A percentile compares a stretch with the other conserved stretches of the same genome.
Conservation (phyloP, 2,329 filamentous ascomycete species). For the Cladosporium sp. region DNA sequence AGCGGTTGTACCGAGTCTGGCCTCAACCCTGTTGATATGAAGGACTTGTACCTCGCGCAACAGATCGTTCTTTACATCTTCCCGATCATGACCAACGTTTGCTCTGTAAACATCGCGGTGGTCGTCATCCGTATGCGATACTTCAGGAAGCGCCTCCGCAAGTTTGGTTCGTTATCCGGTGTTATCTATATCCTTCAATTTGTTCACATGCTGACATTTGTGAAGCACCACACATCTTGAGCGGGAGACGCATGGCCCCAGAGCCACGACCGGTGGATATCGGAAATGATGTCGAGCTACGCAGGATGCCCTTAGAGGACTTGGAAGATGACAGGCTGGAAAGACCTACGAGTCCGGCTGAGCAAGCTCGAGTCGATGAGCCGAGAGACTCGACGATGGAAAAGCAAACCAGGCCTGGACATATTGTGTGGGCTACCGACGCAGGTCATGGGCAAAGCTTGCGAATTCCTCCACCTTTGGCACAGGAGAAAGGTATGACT, state of each 20-base stretch:
- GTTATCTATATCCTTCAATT: too few relatives aligned
- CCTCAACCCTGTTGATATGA: conserved; percentile 56
- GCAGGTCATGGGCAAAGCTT: background rate
- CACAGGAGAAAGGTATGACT: background rate
- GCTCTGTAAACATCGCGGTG: conserved; percentile 54
- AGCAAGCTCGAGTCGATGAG: background rate
- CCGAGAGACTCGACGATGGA: background rate
- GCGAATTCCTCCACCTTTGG: background rate
- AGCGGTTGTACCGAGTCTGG: conserved; percentile 56
- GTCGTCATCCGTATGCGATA: conserved; percentile 52
- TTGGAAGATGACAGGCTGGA: background rate
- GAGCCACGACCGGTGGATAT: background rate
- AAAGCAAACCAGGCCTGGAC: background rate
- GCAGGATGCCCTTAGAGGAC: background rate
- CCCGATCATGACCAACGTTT: conserved; percentile 52
- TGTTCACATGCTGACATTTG: background rate
- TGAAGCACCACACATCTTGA: background rate
- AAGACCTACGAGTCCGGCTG: background rate
- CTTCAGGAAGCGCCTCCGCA: conserved; percentile 52
- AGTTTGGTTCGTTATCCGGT: background rate
- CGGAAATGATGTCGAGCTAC: background rate
- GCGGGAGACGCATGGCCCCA: background rate
- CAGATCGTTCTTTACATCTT: conserved; percentile 56
- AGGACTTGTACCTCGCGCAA: conserved; percentile 53
- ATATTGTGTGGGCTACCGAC: background rate